Evolutionary conservation across 2,329 filamentous ascomycete genomes (phyloP), one percentile per base, ranked within the genome.

Genomic region (Periconia sp.): DNA sequence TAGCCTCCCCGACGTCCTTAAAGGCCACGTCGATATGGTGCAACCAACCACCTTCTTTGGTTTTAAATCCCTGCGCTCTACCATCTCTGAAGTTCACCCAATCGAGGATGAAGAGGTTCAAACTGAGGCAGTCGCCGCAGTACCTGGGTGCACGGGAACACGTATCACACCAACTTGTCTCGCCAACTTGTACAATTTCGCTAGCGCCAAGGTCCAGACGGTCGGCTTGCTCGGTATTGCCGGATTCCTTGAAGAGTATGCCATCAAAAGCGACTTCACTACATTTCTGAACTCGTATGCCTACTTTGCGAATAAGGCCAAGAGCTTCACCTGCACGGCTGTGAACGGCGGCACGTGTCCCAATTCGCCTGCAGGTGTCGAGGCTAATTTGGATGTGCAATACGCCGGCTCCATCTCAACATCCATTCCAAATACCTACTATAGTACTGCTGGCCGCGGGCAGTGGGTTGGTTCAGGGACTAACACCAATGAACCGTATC

Each of bases 401-500:
- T 58, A 57, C 16, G 51, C 48, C 9, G 50, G 50, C 6, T 46
- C 44, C 29, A 56, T 58, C 16, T 46, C 54, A 3, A 49, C 41
- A 16, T 35, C 45, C 16, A 31, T 55, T 3, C 73, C 76, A 4
- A 70, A 80, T 33, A 73, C 69, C 2, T 79, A 78, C 46, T 86
- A 82, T 62, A 78, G 74, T 52, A 81, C 78, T 2, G 81, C 72
- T 17, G 83, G 83, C 9, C 72, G 69, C 17, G 73, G 50, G 61
- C 64, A 66, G 50, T 57, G 73, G 30, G 66, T 48, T 10, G 75
- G 82, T 56, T 74, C 73, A 50, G 44, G 40, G 8, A 48, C 48
- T 9, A 76, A 83, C 59, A 75, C 73, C 52, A 88, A 87, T 59
- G 85, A 88, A 68, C 83, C 83, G 0, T 87, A 86, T 62, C 69